These are phyloP conservation scores for Penicillium ucsense DNA, from an alignment of 495 filamentous ascomycete species.

Conservation along the genomic window DNA sequence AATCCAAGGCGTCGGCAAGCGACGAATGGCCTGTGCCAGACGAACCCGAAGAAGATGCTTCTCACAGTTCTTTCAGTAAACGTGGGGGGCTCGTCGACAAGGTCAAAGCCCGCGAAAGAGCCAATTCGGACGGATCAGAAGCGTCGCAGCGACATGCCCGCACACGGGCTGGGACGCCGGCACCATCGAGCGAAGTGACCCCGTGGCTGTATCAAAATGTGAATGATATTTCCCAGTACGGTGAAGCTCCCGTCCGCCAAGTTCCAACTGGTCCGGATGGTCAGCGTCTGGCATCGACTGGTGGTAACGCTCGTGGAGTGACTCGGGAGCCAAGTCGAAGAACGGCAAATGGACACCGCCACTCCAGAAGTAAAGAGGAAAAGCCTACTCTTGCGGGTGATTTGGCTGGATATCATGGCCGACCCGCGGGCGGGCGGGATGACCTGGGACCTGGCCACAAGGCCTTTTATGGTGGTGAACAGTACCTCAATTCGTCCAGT, in stretches of 20 bases:
- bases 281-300: conserved; percentile 46
- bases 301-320: conserved; percentile 21
- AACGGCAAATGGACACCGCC: conserved; percentile 63
- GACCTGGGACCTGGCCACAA: conserved; percentile 50
- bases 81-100: conserved; percentile 43
- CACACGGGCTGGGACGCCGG: conserved; percentile 57
- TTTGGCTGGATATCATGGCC: conserved; percentile 33
- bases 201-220: conserved; percentile 92
- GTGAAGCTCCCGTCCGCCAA: conserved; percentile 72
- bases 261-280: conserved; percentile 60
- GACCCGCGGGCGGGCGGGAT: conserved; percentile 60
- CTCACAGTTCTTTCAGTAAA: conserved; percentile 4
- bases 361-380: conserved; percentile 66
- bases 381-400: conserved; percentile 40
- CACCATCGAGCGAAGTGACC: conserved; percentile 86
- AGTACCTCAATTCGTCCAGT: conserved; percentile 26
- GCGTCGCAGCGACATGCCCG: conserved; percentile 60
- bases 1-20: conserved; percentile 77
- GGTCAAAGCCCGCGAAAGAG: conserved; percentile 53
- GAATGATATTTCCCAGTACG: conserved; percentile 72
- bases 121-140: conserved; percentile 58
- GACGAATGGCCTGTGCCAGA: conserved; percentile 62
- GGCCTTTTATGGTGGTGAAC: conserved; percentile 32
- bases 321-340: conserved; percentile 45
- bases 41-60: conserved; percentile 48